Base-by-base conservation (phyloP, 257 asterid genomes). In the Thymus mandschuricus region DNA sequence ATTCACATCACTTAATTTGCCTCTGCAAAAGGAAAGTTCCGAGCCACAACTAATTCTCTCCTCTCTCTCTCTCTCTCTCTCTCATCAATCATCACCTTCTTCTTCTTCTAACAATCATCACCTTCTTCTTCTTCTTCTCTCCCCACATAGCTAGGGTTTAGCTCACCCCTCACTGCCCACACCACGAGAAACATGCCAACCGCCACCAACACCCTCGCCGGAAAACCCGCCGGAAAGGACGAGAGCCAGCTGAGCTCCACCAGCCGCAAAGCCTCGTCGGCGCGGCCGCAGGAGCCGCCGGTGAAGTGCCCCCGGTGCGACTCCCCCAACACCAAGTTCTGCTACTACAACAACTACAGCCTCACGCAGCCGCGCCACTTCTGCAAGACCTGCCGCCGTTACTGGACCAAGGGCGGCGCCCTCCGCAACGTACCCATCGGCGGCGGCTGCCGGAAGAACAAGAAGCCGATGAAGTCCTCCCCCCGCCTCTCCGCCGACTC, bases 401-500 rank as follows among this genome's bases (percentile, higher is more conserved):
- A 89, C 77, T 89, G 96, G 96, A 89, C 96, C 4, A 83, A 82
- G 63, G 96, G 96, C 0, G 92, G 96, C 2, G 96, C 92, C 38
- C 72, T 89, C 34, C 85, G 96, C 35, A 89, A 78, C 73, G 91
- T 89, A 4, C 96, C 96, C 2, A 86, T 89, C 2, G 96, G 96
- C 11, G 96, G 96, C 44, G 91, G 89, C 35, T 86, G 87, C 81
- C 74, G 91, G 62, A 87, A 87, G 34, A 87, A 77, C 77, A 89
- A 84, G 83, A 84, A 81, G 43, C 21, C 21, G 21, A 15, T 78
- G 13, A 85, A 80, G 65, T 52, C 88, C 10, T 75, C 86, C 40
- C 57, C 63, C 33, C 73, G 81, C 57, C 67, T 83, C 71, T 70
- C 86, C 46, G 81, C 62, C 60, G 72, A 68, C 44, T 79, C 86